Evolutionary conservation across 2,329 filamentous ascomycete genomes (phyloP).

Genomic region (Claviceps fusiformis): DNA sequence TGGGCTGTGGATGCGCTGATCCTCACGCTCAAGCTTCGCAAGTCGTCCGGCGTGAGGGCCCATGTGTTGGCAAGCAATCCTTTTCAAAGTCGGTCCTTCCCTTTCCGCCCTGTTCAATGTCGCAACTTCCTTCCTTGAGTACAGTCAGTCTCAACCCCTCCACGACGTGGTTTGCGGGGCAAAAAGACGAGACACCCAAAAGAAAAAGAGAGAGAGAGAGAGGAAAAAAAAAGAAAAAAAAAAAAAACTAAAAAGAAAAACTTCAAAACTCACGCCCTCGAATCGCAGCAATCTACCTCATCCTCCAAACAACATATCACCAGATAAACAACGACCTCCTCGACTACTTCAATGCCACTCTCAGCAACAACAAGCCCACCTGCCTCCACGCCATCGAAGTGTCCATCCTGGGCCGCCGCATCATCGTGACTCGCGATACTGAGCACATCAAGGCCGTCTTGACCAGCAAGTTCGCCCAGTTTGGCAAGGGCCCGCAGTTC

Average conservation of each 20-base stretch:
- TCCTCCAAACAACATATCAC: slow-evolving; percentile 5
- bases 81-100: not conserved
- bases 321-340: slow-evolving; percentile 3
- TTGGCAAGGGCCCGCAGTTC: slow-evolving; percentile 66
- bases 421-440: slow-evolving; percentile 65
- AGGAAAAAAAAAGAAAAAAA: too few relatives aligned
- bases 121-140: not conserved
- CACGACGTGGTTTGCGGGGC: too few relatives aligned
- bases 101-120: too few relatives aligned
- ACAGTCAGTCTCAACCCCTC: too few relatives aligned
- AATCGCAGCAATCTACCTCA: not conserved
- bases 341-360: not conserved
- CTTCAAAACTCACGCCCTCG: not conserved
- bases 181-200: too few relatives aligned
- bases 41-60: slow-evolving; percentile 1
- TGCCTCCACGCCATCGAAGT: slow-evolving; percentile 31
- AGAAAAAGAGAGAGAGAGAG: too few relatives aligned
- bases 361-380: not conserved
- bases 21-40: slow-evolving; percentile 1
- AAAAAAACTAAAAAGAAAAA: too few relatives aligned
- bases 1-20: slow-evolving; percentile 1
- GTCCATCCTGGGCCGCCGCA: slow-evolving; percentile 37
- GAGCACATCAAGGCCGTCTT: slow-evolving; percentile 86
- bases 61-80: slow-evolving; percentile 3
- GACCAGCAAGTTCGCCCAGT: slow-evolving; percentile 71